Base-by-base conservation (phyloP, 345 rosid species). In the Eucalyptus melliodora region DNA sequence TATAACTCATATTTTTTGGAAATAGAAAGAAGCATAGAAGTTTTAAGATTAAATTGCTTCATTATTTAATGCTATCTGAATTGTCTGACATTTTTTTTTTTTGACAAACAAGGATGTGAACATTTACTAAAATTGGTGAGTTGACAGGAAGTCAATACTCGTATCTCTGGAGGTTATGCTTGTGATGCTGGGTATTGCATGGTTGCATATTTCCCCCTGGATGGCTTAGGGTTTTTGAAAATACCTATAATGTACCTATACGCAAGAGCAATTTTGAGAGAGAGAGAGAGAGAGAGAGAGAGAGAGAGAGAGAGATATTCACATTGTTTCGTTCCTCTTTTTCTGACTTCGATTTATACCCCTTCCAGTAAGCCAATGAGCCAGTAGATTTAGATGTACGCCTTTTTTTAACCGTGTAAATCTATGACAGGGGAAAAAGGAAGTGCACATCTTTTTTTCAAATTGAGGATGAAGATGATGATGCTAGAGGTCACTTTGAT, bases 391-490 rank as follows among this genome's bases (percentile, higher is more conserved):
- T 91, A 51, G 91, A 93, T 23, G 90, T 89, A 59, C 47, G 90
- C 90, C 23, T 5, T 82, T 42, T 1, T 37, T 37, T 37, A 37
- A 37, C 49, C 5, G 9, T 80, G 86, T 9, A 34, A 8, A 50
- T 31, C 11, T 37, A 53, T 7, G 23, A 53, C 0, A 1, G 56
- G 4, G 2, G 37, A 37, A 23, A 53, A 53, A 53, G 19, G 56
- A 53, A 53, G 24, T 53, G 65, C 65, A 27, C n/a, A 59, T 59
- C 13, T 1, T 5, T 23, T 5, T 31, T 11, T 21, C 77, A 34
- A 83, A n/a, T 87, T 5, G 91, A 92, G 9, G 92, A 92, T 26
- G 91, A 87, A 19, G 93, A 89, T 30, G 93, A 90, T 3, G 92
- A 91, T 50, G 86, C 86, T 27, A 90, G 88, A 53, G 60, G 83